These are phyloP conservation scores for Aspergillus bertholletiae DNA, from an alignment of 495 filamentous ascomycete genomes.

Conservation along the genomic window DNA sequence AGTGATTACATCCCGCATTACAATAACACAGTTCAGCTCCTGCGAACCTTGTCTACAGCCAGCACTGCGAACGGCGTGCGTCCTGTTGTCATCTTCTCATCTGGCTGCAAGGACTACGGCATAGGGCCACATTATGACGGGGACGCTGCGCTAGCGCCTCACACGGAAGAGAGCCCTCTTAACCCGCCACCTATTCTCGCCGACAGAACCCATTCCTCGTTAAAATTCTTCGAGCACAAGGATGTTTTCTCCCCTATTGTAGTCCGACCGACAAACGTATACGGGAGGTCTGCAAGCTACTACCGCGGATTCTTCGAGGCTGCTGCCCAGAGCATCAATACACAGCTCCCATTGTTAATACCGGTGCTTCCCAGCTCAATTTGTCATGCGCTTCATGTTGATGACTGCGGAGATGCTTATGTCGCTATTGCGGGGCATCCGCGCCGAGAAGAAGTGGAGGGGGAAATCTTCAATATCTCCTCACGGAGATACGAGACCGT, in stretches of 20 bases:
- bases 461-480: constrained; percentile 10
- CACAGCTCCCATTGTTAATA: neutral
- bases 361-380: neutral
- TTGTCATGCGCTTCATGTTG: constrained; percentile 8
- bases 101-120: constrained; percentile 16
- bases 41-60: neutral
- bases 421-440: constrained; percentile 10
- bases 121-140: constrained; percentile 7
- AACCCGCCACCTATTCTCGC: neutral
- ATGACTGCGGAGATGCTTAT: constrained; percentile 13
- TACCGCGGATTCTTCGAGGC: constrained; percentile 10
- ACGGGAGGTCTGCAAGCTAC: constrained; percentile 6
- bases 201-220: neutral
- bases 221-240: neutral
- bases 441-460: neutral
- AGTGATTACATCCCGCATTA: constrained; percentile 3
- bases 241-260: constrained; percentile 5
- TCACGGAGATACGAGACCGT: constrained; percentile 5
- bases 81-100: constrained; percentile 9
- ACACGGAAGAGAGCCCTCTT: constrained; percentile 10
- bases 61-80: constrained; percentile 1
- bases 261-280: constrained; percentile 9
- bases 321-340: neutral
- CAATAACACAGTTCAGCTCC: neutral
- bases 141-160: neutral